Evolutionary conservation across 1,284 basidiomycete species (phyloP).

Genomic region (Singerocomus rubriflavus): DNA sequence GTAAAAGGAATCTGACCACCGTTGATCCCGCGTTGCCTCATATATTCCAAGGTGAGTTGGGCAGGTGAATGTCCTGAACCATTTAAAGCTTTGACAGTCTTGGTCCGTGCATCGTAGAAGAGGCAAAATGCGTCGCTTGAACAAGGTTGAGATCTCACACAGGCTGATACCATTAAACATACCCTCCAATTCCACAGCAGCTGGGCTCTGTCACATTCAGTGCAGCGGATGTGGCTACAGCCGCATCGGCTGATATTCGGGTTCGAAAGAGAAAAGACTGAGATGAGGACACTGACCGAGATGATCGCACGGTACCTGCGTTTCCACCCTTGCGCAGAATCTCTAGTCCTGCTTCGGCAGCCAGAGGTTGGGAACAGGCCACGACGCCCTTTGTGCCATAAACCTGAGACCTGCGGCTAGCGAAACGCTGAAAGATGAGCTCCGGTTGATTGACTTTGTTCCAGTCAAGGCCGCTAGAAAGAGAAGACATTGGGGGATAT

Average conservation of each 20-base stretch:
- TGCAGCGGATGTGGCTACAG: constrained; percentile 82
- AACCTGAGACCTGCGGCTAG: constrained; percentile 72
- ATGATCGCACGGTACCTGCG: constrained; percentile 53
- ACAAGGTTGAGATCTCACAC: constrained; percentile 9
- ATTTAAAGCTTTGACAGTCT: constrained; percentile 80
- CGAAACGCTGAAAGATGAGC: constrained; percentile 55
- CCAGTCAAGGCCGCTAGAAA: constrained; percentile 56
- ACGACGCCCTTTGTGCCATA: constrained; percentile 88
- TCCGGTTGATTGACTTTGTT: constrained; percentile 62
- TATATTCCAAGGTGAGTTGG: constrained; percentile 74
- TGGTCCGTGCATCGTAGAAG: constrained; percentile 82
- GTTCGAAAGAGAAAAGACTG: not conserved
- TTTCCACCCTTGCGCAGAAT: constrained; percentile 90
- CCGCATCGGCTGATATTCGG: constrained; percentile 55
- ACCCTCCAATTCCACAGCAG: constrained; percentile 82
- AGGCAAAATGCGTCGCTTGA: constrained; percentile 86
- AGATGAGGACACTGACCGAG: not conserved
- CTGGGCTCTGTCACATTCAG: constrained; percentile 86
- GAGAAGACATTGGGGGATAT: constrained; percentile 35
- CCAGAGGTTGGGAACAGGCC: constrained; percentile 87
- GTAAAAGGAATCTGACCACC: constrained; percentile 66
- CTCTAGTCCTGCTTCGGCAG: constrained; percentile 85
- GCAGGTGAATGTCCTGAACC: constrained; percentile 85
- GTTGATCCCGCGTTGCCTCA: constrained; percentile 66
- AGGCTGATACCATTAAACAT: constrained; percentile 18